Base-by-base conservation (phyloP, 768 basidiomycete genomes). In the Suillus lakei region DNA sequence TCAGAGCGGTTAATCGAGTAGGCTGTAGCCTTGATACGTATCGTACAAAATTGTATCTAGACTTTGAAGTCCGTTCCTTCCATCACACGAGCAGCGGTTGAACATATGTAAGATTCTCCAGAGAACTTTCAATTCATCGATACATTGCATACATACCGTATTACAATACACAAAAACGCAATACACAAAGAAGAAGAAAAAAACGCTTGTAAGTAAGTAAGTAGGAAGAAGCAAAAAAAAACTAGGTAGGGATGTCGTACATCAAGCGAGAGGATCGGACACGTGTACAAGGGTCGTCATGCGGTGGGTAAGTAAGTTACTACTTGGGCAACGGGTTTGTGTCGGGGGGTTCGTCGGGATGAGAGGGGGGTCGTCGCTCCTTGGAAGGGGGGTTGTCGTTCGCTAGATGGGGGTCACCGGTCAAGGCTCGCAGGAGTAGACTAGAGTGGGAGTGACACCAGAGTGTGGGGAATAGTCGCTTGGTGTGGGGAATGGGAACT, bases 301-400 rank as follows among this genome's bases (percentile, higher is more conserved):
- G 21, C 53, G 32, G 53, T 34, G 53, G 53, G 53, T 68, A 62
- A 67, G 43, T 69, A 64, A 12, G 36, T 38, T 38, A 38, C 12
- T 16, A 28, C 7, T 28, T 28, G 28, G 50, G 50, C 26, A 51
- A 51, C 8, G 50, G 26, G 50, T 51, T 51, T 51, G 26, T 1
- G 16, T 51, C 15, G 44, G n/a, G 50, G 50, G 16, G 48, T 26
- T 26, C 15, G 26, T 28, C 28, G 50, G 50, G 16, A 28, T 26
- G 50, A 26, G 28, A 51, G 50, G 28, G 50, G 48, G 50, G 50
- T 51, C 15, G 8, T 28, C 28, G 28, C 28, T 50, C 26, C 4
- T 32, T 32, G 32, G 6, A 6, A 3, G 26, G 36, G 36, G 36
- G 36, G 36, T 38, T 3, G 10, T 38, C 16, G 23, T 48, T 38